Evolutionary conservation across 2,329 filamentous ascomycete species (phyloP).

Genomic region (Emericellopsis cladophorae): DNA sequence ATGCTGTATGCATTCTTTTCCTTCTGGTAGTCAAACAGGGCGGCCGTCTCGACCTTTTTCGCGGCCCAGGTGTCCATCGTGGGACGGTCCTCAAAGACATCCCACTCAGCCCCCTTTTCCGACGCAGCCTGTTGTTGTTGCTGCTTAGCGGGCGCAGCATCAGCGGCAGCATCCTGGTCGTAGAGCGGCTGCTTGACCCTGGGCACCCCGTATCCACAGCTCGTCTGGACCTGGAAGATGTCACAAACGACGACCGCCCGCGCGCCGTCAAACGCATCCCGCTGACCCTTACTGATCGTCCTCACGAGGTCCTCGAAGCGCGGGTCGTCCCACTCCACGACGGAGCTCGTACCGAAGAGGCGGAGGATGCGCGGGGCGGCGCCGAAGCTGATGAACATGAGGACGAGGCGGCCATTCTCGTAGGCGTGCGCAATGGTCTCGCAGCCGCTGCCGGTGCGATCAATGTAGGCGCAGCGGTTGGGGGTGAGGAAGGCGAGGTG

Average conservation of each 20-base stretch:
- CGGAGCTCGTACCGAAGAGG: conserved; percentile 45
- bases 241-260: conserved; percentile 49
- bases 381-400: conserved; percentile 62
- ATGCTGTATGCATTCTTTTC: conserved; percentile 41
- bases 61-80: conserved; percentile 39
- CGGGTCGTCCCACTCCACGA: conserved; percentile 44
- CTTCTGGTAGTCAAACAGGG: conserved; percentile 41
- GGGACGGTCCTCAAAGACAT: conserved; percentile 38
- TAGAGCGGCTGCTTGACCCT: conserved; percentile 29
- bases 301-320: conserved; percentile 35
- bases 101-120: conserved; percentile 18
- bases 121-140: conserved; percentile 9
- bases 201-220: conserved; percentile 54
- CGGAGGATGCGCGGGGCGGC: conserved; percentile 47
- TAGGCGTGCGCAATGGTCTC: conserved; percentile 68
- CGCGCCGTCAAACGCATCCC: conserved; percentile 29
- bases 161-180: conserved; percentile 7
- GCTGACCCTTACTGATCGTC: conserved; percentile 21
- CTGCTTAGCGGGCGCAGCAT: conserved; percentile 11
- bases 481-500: conserved; percentile 48
- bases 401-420: conserved; percentile 62
- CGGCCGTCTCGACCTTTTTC: conserved; percentile 33
- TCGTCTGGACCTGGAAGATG: conserved; percentile 53
- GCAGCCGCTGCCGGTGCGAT: conserved; percentile 61
- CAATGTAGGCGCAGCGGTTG: conserved; percentile 55